Percentiles rank a stretch among this genome's conserved stretches.
Conservation (phyloP, 179 eudicot species). For the Gypsophila paniculata region DNA sequence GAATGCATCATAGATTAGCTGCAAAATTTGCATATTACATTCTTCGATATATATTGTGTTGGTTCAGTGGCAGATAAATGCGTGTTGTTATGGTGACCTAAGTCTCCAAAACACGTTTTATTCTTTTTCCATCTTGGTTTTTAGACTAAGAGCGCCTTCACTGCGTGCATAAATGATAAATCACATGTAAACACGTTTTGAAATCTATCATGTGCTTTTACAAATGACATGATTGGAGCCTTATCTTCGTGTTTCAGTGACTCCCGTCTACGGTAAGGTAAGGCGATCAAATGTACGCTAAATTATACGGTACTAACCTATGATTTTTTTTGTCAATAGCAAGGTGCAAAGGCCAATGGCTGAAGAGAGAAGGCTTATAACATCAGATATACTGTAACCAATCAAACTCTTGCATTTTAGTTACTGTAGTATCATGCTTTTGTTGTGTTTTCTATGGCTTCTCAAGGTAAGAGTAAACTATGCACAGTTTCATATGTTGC, state of each 20-base stretch:
- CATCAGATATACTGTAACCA: neutral
- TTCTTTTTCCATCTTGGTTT: neutral
- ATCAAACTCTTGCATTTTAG: neutral
- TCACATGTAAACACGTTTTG: neutral
- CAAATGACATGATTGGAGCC: too few relatives aligned
- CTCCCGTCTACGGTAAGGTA: neutral
- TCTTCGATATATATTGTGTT: too few relatives aligned
- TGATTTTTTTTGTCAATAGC: neutral
- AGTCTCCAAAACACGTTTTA: neutral
- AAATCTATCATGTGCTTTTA: neutral
- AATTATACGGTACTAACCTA: neutral
- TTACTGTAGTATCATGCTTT: neutral
- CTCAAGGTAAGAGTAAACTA: slow-evolving; percentile 15
- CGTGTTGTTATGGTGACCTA: neutral
- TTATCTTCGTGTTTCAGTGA: neutral
- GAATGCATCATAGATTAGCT: too few relatives aligned
- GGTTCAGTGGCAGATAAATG: neutral
- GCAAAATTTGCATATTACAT: too few relatives aligned
- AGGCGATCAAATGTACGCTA: neutral
- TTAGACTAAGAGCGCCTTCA: neutral
- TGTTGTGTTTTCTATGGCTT: slow-evolving; percentile 7
- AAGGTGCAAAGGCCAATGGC: neutral
- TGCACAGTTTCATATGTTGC: slow-evolving; percentile 8
- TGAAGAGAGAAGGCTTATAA: neutral
- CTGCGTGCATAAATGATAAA: neutral